Evolutionary conservation across 805 yeast genomes (phyloP).

Genomic region (Yamadazyma akitaensis): DNA sequence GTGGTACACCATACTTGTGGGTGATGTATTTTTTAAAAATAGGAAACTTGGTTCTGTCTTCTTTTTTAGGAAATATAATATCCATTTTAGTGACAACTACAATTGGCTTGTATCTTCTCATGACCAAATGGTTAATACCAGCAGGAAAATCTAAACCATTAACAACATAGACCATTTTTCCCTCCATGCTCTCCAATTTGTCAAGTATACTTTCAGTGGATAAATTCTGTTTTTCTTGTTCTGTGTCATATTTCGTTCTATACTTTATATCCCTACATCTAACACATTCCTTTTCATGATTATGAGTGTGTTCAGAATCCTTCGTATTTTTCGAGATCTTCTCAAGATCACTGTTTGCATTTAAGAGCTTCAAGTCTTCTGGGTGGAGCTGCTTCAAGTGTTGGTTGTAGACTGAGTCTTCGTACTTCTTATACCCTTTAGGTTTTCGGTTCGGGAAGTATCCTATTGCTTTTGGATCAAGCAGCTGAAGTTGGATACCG

Average conservation of each 20-base stretch:
- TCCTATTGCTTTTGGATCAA: constrained; percentile 10
- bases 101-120: constrained; percentile 14
- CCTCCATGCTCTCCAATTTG: background rate
- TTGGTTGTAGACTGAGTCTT: constrained; percentile 23
- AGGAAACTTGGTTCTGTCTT: constrained; percentile 24
- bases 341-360: background rate
- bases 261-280: constrained; percentile 49
- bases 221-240: background rate
- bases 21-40: constrained; percentile 34
- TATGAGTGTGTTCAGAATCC: background rate
- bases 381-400: constrained; percentile 16
- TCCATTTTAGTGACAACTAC: constrained; percentile 46
- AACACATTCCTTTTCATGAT: constrained; percentile 38
- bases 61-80: constrained; percentile 33
- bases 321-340: background rate
- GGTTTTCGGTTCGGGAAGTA: constrained; percentile 6
- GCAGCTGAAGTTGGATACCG: constrained; percentile 51
- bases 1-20: constrained; percentile 27
- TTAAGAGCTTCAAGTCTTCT: constrained; percentile 16
- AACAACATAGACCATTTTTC: constrained; percentile 9
- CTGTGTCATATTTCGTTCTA: background rate
- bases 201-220: constrained; percentile 1
- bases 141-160: constrained; percentile 62
- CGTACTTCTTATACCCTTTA: constrained; percentile 13
- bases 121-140: constrained; percentile 32